Base-by-base conservation (phyloP, 2,329 filamentous ascomycete genomes). In the Xylariaceae sp. region DNA sequence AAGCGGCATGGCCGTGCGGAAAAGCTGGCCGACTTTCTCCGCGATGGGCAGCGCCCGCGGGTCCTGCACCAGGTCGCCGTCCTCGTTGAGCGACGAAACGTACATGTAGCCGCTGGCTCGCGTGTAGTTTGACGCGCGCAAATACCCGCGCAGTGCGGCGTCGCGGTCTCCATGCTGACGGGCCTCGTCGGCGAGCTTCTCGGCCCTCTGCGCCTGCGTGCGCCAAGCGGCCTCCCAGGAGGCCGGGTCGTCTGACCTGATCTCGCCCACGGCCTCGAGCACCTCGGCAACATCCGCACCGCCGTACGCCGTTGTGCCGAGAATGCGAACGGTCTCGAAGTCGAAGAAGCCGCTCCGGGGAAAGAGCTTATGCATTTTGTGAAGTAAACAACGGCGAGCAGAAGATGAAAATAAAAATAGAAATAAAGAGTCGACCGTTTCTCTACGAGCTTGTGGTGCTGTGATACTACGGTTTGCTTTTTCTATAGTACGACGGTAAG, bases 301-400 rank as follows among this genome's bases (percentile, higher is more conserved):
- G 2, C 66, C 67, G 13, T 58, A 61, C 0, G 67, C 62, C 0
- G 72, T 65, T 1, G 60, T 71, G 42, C 68, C 70, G 5, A 77
- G 68, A 21, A 77, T 46, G 5, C 75, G 71, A 12, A 73, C 46
- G 4, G 65, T 59, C 57, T 77, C 74, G 55, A 77, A 77, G 57
- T 76, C 63, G 67, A 73, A 76, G 52, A 74, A 74, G 10, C 32
- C 39, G 13, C 54, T 46, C 10, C 39, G 29, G 21, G 44, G 40
- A 21, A 49, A 49, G 13, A 26, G 26, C 8, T 26, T 26, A 8
- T 26, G 26, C 26, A 26, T 26, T 8, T 26, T 26, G 26, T 5
- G 26, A 26, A 26, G 8, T 5, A 26, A 26, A 26, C 26, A 26
- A 26, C n/a, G 8, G 26, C 26, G 26, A 8, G 26, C 26, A 26